Evolutionary conservation across 2,329 filamentous ascomycete genomes (phyloP).

Genomic region (Epichloe typhina): DNA sequence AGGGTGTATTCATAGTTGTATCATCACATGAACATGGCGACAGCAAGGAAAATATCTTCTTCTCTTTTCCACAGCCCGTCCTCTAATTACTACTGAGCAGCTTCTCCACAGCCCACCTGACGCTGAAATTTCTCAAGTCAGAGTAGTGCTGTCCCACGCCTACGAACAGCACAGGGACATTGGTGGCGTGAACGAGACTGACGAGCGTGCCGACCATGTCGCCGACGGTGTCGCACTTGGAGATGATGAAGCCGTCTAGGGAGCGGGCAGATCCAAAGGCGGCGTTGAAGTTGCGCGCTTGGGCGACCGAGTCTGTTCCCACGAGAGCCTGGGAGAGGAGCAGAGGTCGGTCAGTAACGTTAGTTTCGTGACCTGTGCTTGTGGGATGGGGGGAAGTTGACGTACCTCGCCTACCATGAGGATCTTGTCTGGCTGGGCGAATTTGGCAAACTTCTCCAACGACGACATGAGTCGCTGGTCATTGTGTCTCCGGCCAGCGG

Average conservation of each 20-base stretch:
- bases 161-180: conserved; percentile 89
- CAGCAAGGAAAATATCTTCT: too few species aligned
- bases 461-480: conserved; percentile 93
- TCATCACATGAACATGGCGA: too few species aligned
- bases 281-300: conserved; percentile 91
- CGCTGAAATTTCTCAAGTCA: conserved; percentile 55
- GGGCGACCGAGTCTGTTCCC: conserved; percentile 86
- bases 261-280: conserved; percentile 71
- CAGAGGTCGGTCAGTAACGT: background rate
- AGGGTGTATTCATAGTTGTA: too few species aligned
- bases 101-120: conserved; percentile 57
- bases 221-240: conserved; percentile 97
- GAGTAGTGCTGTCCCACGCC: conserved; percentile 60
- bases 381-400: background rate
- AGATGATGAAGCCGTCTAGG: conserved; percentile 95
- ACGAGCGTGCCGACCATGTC: conserved; percentile 96
- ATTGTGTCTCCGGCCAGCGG: conserved; percentile 87
- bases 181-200: conserved; percentile 93
- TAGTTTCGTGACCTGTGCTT: conserved; percentile 3
- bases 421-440: conserved; percentile 94
- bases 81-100: conserved; percentile 37
- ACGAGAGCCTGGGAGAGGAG: conserved; percentile 56
- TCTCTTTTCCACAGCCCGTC: too few species aligned
- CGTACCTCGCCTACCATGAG: conserved; percentile 69
- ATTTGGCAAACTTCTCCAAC: conserved; percentile 92